Base-by-base conservation (phyloP, 768 basidiomycete species). In the Mycena alexandri region DNA sequence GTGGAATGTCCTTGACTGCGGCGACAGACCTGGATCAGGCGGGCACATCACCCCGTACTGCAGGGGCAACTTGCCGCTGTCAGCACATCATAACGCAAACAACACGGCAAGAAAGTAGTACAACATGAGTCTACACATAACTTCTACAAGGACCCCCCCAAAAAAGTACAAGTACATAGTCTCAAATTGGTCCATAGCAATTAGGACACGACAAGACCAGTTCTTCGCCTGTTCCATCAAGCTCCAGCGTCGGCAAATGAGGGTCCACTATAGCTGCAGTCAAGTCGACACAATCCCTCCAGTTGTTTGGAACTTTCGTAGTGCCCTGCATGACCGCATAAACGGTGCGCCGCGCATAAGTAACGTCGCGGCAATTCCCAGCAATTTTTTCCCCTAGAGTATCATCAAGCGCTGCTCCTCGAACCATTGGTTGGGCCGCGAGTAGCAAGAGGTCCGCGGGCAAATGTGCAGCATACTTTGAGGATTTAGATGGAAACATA, bases 341-440 rank as follows among this genome's bases (percentile, higher is more conserved):
- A 0, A 63, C 53, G 10, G 47, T 17, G n/a, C 62, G 54, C 2
- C 61, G 57, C 1, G 66, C 66, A 19, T 21, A n/a, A 29, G 58
- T 38, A 16, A 70, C 65, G 12, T 29, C 54, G 29, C 34, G 36
- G 9, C 43, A 43, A 19, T 65, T 70, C 22, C 69, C 69, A 17
- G 56, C n/a, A n/a, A n/a, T n/a, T n/a, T n/a, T n/a, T n/a, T n/a
- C n/a, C n/a, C n/a, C n/a, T n/a, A n/a, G n/a, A n/a, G n/a, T n/a
- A n/a, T n/a, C n/a, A n/a, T n/a, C 51, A 10, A 70, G 65, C 10
- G 55, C 60, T 11, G 64, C 69, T 14, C 69, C 65, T 29, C 69
- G 65, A 14, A 70, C 61, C 22, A 70, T 66, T 3, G 69, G 69
- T 36, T 67, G 69, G 2, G 44, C 50, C 5, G 69, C 69, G 57